Evolutionary conservation across 2,329 filamentous ascomycete species (phyloP), one percentile per base, ranked within the genome.

Genomic region (Hypoxylon sp.): DNA sequence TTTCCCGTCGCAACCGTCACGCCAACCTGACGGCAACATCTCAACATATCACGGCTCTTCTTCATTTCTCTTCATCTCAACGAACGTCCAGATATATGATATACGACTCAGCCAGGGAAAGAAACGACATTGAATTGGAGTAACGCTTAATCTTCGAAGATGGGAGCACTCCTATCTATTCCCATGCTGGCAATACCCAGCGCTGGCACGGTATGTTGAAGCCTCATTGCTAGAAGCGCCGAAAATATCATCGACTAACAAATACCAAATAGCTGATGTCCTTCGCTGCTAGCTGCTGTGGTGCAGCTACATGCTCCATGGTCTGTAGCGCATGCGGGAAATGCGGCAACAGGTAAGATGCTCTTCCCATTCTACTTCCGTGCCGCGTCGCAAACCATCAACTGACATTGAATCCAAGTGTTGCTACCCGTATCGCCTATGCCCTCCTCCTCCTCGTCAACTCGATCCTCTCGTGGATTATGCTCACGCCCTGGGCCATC

Each of bases 401-500:
- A 51, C 69, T 70, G 58, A 73, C 37, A 5, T 41, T 16, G 32
- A 45, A 25, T 23, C 12, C 32, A 72, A 96, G 94, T 81, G 94
- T 98, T 82, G 94, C 94, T 61, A 99, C 96, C 72, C 93, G 96
- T 83, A 96, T 98, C 82, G 95, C 92, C 76, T 97, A 97, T 78
- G 94, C 96, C 70, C 88, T 98, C 75, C 91, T 99, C 68, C 91
- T 99, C 59, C 89, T 99, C 71, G 82, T 98, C 80, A 99, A 99
- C 85, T 97, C 95, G 63, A 97, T 98, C 70, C 79, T 98, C 54
- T 95, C 96, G 34, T 99, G 96, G 96, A 93, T 99, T 73, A 97
- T 98, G 93, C 93, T 99, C 82, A 99, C 96, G 21, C 93, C 94
- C 56, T 99, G 96, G 96, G 96, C 96, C 32, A 92, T 99, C 77